A percentile compares a stretch with the other conserved stretches of the same genome.
Conservation (phyloP, 2,329 filamentous ascomycete species). For the Lecanosticta acicola region DNA sequence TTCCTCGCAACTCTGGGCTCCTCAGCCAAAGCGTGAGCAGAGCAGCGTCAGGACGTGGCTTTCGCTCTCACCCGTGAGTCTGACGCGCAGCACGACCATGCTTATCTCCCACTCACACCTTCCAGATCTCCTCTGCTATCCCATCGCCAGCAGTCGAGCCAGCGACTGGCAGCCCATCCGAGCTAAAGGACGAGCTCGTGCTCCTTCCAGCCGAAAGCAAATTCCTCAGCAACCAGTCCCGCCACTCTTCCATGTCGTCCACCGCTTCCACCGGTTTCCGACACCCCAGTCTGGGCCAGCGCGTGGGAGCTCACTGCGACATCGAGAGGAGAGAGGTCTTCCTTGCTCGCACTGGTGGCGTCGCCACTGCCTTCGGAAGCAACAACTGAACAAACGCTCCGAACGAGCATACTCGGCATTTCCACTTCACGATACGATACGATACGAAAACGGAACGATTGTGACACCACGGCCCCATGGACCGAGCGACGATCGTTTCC, state of each 20-base stretch:
- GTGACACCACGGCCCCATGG: not conserved
- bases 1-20: constrained; percentile 8
- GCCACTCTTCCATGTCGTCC: constrained; percentile 5
- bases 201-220: constrained; percentile 6
- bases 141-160: not conserved
- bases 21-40: constrained; percentile 7
- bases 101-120: not conserved
- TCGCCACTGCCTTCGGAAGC: constrained; percentile 2
- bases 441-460: not conserved
- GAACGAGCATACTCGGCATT: not conserved
- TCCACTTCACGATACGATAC: not conserved
- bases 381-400: not conserved
- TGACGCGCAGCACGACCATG: not conserved
- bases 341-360: constrained; percentile 2
- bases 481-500: not conserved
- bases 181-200: constrained; percentile 1
- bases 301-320: not conserved
- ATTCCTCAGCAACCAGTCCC: constrained; percentile 6
- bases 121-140: constrained; percentile 1
- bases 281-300: not conserved
- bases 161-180: not conserved
- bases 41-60: constrained; percentile 16
- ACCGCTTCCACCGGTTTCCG: not conserved
- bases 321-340: constrained; percentile 7
- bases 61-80: constrained; percentile 11